Base-by-base conservation (phyloP, 2,329 filamentous ascomycete species). In the Fusarium sp. region DNA sequence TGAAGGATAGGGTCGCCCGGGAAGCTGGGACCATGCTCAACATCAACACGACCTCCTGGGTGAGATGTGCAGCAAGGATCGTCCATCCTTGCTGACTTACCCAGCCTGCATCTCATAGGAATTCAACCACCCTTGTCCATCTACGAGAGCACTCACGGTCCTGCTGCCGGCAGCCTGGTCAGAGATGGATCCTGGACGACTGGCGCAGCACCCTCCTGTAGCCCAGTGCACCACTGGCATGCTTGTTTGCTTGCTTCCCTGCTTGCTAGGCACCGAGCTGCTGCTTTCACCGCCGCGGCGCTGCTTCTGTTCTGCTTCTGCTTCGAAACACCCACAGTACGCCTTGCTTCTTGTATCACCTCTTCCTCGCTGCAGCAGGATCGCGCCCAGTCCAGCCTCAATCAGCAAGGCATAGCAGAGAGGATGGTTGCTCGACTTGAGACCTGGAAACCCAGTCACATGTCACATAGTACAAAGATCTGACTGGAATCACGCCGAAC, bases 391-490 rank as follows among this genome's bases (percentile, higher is more conserved):
- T 50, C 66, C 65, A 70, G 57, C 69, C 66, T 68, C 65, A 66
- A 66, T 63, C 57, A 71, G 54, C 38, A 62, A 62, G 54, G 38
- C 57, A 40, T 59, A 22, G 27, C 56, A 70, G 40, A 71, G 47
- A 62, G 35, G 63, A 71, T 69, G 63, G 56, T 61, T 70, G 64
- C 66, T 69, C 69, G 67, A 73, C 78, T 75, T 70, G 56, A 75
- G 78, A 75, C 76, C 80, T 80, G 79, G 57, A 83, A 82, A 86
- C 50, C 81, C 77, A 82, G 83, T 87, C 85, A 87, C 84, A 84
- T 87, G 80, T 78, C 81, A 88, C 86, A 85, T 78, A 66, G 63
- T 61, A 79, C 77, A 79, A 62, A 86, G 86, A 88, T 88, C 86
- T 86, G 77, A 71, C 85, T 86, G 78, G 75, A 75, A 77, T 75